Conservation (phyloP, 139 green algal species). For the Haematococcus lacustris region DNA sequence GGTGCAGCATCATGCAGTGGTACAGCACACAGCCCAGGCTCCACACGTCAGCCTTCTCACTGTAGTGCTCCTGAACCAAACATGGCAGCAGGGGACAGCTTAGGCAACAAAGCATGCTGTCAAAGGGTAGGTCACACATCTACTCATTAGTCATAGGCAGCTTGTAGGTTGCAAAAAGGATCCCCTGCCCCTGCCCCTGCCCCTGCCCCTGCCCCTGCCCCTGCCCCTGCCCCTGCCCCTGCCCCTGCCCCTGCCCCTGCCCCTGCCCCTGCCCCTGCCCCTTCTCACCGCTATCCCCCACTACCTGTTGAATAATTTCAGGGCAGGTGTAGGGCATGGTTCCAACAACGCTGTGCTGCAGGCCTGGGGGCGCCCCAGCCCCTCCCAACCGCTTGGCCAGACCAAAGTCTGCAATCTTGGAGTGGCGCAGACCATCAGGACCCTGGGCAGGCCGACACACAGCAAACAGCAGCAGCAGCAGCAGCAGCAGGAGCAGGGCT, state of each 20-base stretch:
- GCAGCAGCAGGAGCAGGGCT: background rate
- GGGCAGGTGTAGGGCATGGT: conserved; percentile 55
- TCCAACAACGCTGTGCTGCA: conserved; percentile 42
- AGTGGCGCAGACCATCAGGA: conserved; percentile 11
- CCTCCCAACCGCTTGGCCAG: conserved; percentile 31
- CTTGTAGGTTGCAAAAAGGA: too few relatives aligned
- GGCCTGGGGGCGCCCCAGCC: conserved; percentile 18
- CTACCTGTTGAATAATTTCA: conserved; percentile 54
- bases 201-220: too few relatives aligned
- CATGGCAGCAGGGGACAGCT: too few relatives aligned
- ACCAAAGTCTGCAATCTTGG: conserved; percentile 46
- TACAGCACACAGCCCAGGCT: conserved; percentile 41
- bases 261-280: too few relatives aligned
- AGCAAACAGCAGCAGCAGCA: background rate
- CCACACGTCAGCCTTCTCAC: conserved; percentile 48
- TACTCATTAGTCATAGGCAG: too few relatives aligned
- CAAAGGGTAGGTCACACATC: background rate
- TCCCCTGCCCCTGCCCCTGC: too few relatives aligned
- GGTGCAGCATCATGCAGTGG: conserved; percentile 38
- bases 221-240: too few relatives aligned
- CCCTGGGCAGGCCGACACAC: background rate
- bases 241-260: too few relatives aligned
- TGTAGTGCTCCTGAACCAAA: conserved; percentile 46
- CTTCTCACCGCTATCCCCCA: too few relatives aligned
- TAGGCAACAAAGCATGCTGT: too few relatives aligned